Percentiles rank a stretch among this genome's conserved stretches.
Evolutionary conservation across 805 yeast species (phyloP).

Genomic region (Soucietia sequanensis): DNA sequence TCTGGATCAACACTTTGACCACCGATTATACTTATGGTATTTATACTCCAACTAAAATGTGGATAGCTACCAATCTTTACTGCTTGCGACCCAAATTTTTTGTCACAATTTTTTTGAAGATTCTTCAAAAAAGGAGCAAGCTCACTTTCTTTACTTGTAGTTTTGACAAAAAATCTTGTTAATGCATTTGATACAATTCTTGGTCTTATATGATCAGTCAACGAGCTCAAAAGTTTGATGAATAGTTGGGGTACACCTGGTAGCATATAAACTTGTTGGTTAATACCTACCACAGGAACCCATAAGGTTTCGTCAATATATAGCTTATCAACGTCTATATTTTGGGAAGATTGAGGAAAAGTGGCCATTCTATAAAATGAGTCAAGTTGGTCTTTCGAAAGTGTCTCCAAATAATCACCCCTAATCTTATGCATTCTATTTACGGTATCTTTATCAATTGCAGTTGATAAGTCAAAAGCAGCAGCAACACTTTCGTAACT

Average conservation of each 20-base stretch:
- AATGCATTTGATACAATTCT: constrained; percentile 18
- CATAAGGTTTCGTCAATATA: constrained; percentile 54
- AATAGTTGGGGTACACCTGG: constrained; percentile 87
- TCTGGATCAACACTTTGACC: constrained; percentile 27
- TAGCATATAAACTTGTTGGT: constrained; percentile 62
- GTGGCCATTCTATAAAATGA: constrained; percentile 82
- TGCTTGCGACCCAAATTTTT: constrained; percentile 22
- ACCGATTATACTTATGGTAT: constrained; percentile 76
- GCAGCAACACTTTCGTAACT: constrained; percentile 75
- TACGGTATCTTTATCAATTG: constrained; percentile 56
- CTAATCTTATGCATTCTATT: constrained; percentile 55
- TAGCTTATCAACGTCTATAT: constrained; percentile 39
- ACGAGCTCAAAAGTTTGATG: constrained; percentile 48
- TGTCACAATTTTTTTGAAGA: constrained; percentile 45
- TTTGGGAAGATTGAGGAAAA: constrained; percentile 47
- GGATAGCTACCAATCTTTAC: constrained; percentile 86
- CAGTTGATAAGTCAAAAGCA: constrained; percentile 52
- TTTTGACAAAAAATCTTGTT: constrained; percentile 58
- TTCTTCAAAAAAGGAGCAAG: constrained; percentile 62
- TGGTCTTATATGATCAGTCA: constrained; percentile 31
- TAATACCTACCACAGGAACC: constrained; percentile 82
- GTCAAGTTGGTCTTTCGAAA: constrained; percentile 42
- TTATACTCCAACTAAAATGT: constrained; percentile 60
- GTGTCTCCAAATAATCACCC: constrained; percentile 30
- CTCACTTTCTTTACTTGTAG: constrained; percentile 58